phyloP scores from a whole-genome alignment of 306 rosid genomes.

The Rubus parviflorus region DNA sequence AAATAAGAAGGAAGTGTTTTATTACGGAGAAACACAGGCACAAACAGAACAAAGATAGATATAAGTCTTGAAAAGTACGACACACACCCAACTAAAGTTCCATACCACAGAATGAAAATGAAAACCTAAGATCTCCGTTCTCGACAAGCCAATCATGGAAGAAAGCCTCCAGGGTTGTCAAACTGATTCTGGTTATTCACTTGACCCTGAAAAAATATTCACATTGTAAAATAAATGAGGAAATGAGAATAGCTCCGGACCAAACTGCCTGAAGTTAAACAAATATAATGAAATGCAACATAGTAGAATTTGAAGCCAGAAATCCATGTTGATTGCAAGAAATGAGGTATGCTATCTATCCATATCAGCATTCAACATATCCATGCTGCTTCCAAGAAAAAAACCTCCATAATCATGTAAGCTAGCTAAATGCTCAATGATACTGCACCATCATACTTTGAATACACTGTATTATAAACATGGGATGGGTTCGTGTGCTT shows the following conservation, averaged over 20 bases:
- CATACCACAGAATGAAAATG: slow-evolving; percentile 40
- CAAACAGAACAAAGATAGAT: slow-evolving; percentile 20
- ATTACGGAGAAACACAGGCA: slow-evolving; percentile 44
- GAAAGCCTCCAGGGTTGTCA: slow-evolving; percentile 38
- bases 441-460: too few species aligned
- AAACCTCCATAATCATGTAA: too few species aligned
- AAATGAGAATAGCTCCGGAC: not conserved
- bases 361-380: not conserved
- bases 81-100: slow-evolving; percentile 50
- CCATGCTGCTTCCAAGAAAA: not conserved
- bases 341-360: not conserved
- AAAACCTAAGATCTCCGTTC: slow-evolving; percentile 32
- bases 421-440: too few species aligned
- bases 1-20: slow-evolving; percentile 32
- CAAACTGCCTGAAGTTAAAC: not conserved
- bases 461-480: too few species aligned
- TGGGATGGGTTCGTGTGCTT: not conserved
- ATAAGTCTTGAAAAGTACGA: slow-evolving; percentile 29
- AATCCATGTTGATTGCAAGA: not conserved
- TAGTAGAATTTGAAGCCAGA: not conserved
- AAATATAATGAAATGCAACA: not conserved
- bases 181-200: slow-evolving; percentile 33
- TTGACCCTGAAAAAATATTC: slow-evolving; percentile 44
- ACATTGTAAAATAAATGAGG: not conserved
- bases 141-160: slow-evolving; percentile 31